Base-by-base conservation (phyloP, 345 rosid genomes). In the Arabidopsis suecica region DNA sequence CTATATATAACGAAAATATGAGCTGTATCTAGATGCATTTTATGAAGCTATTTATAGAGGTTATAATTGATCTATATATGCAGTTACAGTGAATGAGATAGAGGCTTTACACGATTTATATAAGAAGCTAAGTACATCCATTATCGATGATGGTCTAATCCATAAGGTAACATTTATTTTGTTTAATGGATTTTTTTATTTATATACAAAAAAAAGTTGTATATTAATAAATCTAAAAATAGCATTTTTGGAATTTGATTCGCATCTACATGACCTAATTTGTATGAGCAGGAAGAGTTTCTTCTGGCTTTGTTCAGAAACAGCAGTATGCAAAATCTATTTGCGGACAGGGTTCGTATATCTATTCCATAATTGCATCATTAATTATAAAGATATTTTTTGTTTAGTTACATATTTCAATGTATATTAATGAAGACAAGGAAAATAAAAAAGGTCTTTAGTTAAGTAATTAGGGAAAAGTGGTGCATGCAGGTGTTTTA, bases 271-370 rank as follows among this genome's bases (percentile, higher is more conserved):
- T 41, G 20, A 13, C 33, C 4, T 68, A 53, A 53, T 61, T 44
- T 1, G 28, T 41, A 58, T 68, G 58, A 71, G 53, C 84, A 88
- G 96, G 96, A 91, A 79, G 90, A 88, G 86, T 84, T 88, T 73
- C 91, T 79, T 65, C 72, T 88, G 28, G 91, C 90, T 28, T 82
- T 90, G 51, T 84, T 88, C 73, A 79, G 85, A 72, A 82, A 85
- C 79, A 82, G 82, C 76, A 84, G 81, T 69, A 82, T 70, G 61
- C 83, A 80, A 37, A 83, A 76, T 78, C 83, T 90, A 50, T 71
- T 77, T 33, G 80, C 80, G n/a, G 76, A 77, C 48, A 71, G 71
- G 71, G 75, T 76, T 41, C 14, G 73, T 50, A 28, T 7, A 25
- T 28, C 36, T 32, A 16, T 10, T 50, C 23, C 38, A 68, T 59